These are phyloP conservation scores for Helicocarpus griseus DNA, from an alignment of 2,329 filamentous ascomycete genomes.

Conservation along the genomic window DNA sequence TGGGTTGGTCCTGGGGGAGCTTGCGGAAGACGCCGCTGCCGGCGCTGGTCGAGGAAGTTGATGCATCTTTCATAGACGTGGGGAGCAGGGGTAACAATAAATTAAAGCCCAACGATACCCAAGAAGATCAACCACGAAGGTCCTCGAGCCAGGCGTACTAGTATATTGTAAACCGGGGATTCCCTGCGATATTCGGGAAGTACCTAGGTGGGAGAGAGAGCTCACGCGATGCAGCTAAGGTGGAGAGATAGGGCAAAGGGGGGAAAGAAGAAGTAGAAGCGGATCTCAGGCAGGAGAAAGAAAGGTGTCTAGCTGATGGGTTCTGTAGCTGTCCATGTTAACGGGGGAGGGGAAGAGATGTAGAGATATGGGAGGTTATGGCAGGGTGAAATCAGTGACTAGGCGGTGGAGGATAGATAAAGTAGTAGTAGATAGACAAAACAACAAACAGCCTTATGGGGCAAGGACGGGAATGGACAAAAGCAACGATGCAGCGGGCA, in stretches of 20 bases:
- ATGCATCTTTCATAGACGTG: slow-evolving; percentile 57
- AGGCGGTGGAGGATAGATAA: too few relatives aligned
- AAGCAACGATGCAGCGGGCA: neutral
- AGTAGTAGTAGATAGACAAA: neutral
- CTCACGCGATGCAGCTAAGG: too few relatives aligned
- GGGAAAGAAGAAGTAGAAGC: slow-evolving; percentile 12
- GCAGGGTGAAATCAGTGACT: too few relatives aligned
- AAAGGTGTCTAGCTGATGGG: slow-evolving; percentile 19
- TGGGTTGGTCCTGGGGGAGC: slow-evolving; percentile 62
- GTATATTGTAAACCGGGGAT: neutral
- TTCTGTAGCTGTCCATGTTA: slow-evolving; percentile 31
- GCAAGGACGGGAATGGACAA: neutral
- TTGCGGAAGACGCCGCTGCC: slow-evolving; percentile 61
- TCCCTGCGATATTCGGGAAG: neutral
- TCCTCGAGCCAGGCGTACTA: neutral
- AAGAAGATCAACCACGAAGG: neutral
- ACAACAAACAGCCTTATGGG: neutral
- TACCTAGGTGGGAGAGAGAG: neutral
- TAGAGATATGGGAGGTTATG: neutral
- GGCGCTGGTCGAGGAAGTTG: slow-evolving; percentile 73
- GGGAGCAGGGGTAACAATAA: slow-evolving; percentile 1
- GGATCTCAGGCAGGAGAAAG: slow-evolving; percentile 27
- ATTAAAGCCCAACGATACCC: neutral
- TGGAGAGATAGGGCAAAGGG: neutral
- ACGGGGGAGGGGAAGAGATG: slow-evolving; percentile 13